Base-by-base conservation (phyloP, 495 filamentous ascomycete genomes). In the Thozetella sp. region DNA sequence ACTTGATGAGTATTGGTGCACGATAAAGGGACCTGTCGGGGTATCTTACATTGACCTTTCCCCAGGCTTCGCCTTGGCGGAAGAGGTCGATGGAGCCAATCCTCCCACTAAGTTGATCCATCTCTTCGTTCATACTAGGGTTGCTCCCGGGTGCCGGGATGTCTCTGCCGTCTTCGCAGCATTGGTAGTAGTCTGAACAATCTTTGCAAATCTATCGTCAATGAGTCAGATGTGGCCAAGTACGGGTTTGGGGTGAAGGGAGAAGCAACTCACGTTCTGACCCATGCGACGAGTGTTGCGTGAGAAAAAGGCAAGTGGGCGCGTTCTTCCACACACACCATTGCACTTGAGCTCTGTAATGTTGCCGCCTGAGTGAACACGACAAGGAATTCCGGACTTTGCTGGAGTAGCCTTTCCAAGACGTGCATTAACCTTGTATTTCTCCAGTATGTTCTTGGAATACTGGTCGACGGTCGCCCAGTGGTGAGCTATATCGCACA, bases 211-310 rank as follows among this genome's bases (percentile, higher is more conserved):
- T 37, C 0, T 24, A 22, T 51, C 22, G 15, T 6, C 30, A 15
- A n/a, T n/a, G n/a, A n/a, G n/a, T n/a, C n/a, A n/a, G n/a, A n/a
- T n/a, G n/a, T n/a, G n/a, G n/a, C n/a, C n/a, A n/a, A n/a, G n/a
- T n/a, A n/a, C n/a, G n/a, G n/a, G n/a, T n/a, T n/a, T n/a, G n/a
- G n/a, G n/a, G n/a, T n/a, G n/a, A n/a, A 20, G 9, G 20, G 11
- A 10, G 43, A 3, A n/a, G 4, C 6, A 24, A 69, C 81, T 70
- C 75, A 87, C 87, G 2, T 80, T 75, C 12, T 66, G 62, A 12
- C 82, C 76, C 1, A 69, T 71, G 20, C 78, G 75, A 0, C 86
- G 77, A 59, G 89, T 83, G 23, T 59, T 71, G 61, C 86, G 88
- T 46, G 82, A 81, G 66, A 90, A 92, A 0, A 73, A 68, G 0